These are phyloP conservation scores for Phylloporus arenicola DNA, from an alignment of 768 basidiomycete genomes.

Conservation along the genomic window DNA sequence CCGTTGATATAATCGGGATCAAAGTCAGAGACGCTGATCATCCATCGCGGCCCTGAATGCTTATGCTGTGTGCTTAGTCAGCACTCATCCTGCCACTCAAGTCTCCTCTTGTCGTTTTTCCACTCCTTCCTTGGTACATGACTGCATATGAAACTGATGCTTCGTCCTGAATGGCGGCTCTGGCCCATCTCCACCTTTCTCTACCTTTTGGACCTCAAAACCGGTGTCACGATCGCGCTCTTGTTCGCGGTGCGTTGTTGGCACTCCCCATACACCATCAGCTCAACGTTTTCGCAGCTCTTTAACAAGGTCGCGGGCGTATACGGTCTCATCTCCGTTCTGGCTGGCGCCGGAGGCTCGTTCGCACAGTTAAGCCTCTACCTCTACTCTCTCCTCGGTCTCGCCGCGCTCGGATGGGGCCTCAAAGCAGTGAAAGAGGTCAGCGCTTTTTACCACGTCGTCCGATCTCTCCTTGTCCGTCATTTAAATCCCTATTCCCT, in stretches of 20 bases:
- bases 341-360: constrained; percentile 90
- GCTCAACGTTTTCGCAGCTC: constrained; percentile 40
- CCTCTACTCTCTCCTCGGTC: constrained; percentile 81
- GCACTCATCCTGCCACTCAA: not conserved
- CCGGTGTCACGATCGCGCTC: constrained; percentile 81
- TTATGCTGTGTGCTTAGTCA: constrained; percentile 15
- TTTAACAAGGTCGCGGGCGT: constrained; percentile 98
- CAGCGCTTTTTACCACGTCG: constrained; percentile 27
- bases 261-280: not conserved
- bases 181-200: constrained; percentile 81
- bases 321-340: constrained; percentile 89
- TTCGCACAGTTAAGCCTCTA: constrained; percentile 90
- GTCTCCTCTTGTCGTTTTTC: not conserved
- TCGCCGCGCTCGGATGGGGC: constrained; percentile 83
- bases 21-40: no score
- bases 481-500: constrained; percentile 7
- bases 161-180: constrained; percentile 78
- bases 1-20: no score
- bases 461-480: not conserved
- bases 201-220: constrained; percentile 88
- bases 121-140: constrained; percentile 26
- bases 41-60: no score
- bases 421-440: constrained; percentile 82
- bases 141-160: constrained; percentile 66
- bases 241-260: constrained; percentile 73